A percentile compares a stretch with the other conserved stretches of the same genome.
These are phyloP conservation scores for Plasmodium chabaudi DNA, from an alignment of 169 alveolate species.

Conservation along the genomic window DNA sequence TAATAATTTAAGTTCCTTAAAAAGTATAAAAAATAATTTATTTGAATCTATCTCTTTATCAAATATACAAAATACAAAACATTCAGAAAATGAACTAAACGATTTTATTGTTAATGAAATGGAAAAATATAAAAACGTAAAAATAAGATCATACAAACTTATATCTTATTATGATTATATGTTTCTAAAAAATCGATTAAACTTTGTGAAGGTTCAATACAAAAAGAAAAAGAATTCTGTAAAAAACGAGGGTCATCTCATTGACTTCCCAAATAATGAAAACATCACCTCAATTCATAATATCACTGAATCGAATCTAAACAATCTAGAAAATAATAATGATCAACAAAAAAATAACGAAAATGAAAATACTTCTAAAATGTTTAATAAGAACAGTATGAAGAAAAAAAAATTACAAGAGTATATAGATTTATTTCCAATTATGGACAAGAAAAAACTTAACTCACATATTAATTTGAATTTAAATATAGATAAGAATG, in stretches of 20 bases:
- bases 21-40: constrained; percentile 16
- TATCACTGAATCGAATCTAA: neutral
- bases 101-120: constrained; percentile 38
- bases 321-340: neutral
- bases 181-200: constrained; percentile 53
- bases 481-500: constrained; percentile 35
- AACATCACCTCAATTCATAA: neutral
- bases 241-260: neutral
- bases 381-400: neutral
- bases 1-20: constrained; percentile 25
- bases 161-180: constrained; percentile 50
- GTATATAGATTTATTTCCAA: constrained; percentile 19
- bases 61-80: constrained; percentile 10
- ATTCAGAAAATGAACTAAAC: constrained; percentile 22
- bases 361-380: constrained; percentile 5
- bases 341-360: neutral
- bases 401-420: constrained; percentile 1
- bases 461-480: constrained; percentile 27
- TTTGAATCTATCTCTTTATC: constrained; percentile 1
- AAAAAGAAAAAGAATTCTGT: neutral
- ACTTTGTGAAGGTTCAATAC: constrained; percentile 37
- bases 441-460: constrained; percentile 33
- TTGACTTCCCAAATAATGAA: no score
- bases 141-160: constrained; percentile 33
- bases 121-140: constrained; percentile 57